Conservation (phyloP, 495 filamentous ascomycete genomes). For the Cercophora scortea region DNA sequence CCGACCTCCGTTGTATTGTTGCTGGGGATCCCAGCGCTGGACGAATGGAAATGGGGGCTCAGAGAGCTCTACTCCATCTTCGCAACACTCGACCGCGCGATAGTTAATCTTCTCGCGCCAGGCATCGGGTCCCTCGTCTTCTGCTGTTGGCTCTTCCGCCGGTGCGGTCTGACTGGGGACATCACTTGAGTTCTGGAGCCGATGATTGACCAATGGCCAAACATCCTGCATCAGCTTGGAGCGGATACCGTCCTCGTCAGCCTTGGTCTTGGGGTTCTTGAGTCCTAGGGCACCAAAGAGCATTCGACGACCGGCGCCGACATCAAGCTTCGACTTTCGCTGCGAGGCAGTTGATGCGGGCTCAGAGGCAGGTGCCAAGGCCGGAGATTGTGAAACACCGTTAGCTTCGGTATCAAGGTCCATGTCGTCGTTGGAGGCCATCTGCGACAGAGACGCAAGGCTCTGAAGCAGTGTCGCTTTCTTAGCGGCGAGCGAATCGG, state of each 20-base stretch:
- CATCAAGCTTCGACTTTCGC: conserved; percentile 41
- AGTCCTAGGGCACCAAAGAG: conserved; percentile 69
- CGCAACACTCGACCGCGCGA: conserved; percentile 73
- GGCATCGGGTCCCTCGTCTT: conserved; percentile 32
- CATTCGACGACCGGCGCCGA: conserved; percentile 57
- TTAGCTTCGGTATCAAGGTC: not conserved
- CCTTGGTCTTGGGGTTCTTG: conserved; percentile 56
- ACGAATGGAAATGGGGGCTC: conserved; percentile 84
- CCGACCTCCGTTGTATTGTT: conserved; percentile 37
- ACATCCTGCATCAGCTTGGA: conserved; percentile 44
- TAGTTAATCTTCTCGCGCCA: conserved; percentile 71
- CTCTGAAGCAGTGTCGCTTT: conserved; percentile 14
- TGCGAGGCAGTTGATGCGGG: conserved; percentile 1
- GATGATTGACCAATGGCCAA: conserved; percentile 17
- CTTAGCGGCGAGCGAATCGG: conserved; percentile 11
- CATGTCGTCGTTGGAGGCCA: not conserved
- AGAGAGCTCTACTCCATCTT: conserved; percentile 63
- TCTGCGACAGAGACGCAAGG: not conserved
- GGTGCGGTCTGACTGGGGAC: not conserved
- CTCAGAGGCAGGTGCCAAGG: not conserved
- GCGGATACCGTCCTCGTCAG: conserved; percentile 56
- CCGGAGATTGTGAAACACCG: not conserved
- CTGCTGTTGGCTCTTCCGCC: not conserved
- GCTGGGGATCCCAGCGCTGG: conserved; percentile 79
- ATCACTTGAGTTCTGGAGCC: conserved; percentile 2